These are phyloP conservation scores for Lachnellula hyalina DNA, from an alignment of 2,329 filamentous ascomycete genomes.

Conservation along the genomic window DNA sequence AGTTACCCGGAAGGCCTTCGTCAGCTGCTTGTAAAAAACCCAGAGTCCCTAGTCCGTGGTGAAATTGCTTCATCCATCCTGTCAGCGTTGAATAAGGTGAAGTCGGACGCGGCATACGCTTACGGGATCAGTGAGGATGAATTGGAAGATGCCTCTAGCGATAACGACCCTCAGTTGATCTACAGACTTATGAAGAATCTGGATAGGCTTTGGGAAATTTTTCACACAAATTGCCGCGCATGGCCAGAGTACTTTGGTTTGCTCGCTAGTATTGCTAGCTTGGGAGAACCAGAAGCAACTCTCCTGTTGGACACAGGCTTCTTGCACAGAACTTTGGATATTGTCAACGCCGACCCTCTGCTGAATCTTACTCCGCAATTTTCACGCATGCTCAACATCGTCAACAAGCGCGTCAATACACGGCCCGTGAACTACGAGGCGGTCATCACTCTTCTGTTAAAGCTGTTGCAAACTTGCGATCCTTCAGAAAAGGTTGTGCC, in stretches of 20 bases:
- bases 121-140: conserved; percentile 38
- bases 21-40: conserved; percentile 58
- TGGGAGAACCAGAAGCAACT: conserved; percentile 54
- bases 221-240: conserved; percentile 56
- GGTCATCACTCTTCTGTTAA: conserved; percentile 46
- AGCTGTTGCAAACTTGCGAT: conserved; percentile 27
- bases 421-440: conserved; percentile 50
- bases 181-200: conserved; percentile 41
- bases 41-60: conserved; percentile 50
- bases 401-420: conserved; percentile 45
- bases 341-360: conserved; percentile 28
- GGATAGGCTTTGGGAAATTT: conserved; percentile 53
- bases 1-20: conserved; percentile 52
- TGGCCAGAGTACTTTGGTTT: conserved; percentile 75
- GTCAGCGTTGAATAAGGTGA: conserved; percentile 47
- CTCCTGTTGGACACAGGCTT: conserved; percentile 57
- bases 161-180: conserved; percentile 29
- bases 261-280: conserved; percentile 58
- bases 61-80: conserved; percentile 49
- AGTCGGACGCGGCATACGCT: conserved; percentile 39
- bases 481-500: conserved; percentile 30
- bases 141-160: conserved; percentile 24
- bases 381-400: conserved; percentile 45
- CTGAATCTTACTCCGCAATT: conserved; percentile 41
- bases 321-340: conserved; percentile 41